phyloP scores from a whole-genome alignment of 208 protist genomes.

The Acanthamoeba lenticulata region DNA sequence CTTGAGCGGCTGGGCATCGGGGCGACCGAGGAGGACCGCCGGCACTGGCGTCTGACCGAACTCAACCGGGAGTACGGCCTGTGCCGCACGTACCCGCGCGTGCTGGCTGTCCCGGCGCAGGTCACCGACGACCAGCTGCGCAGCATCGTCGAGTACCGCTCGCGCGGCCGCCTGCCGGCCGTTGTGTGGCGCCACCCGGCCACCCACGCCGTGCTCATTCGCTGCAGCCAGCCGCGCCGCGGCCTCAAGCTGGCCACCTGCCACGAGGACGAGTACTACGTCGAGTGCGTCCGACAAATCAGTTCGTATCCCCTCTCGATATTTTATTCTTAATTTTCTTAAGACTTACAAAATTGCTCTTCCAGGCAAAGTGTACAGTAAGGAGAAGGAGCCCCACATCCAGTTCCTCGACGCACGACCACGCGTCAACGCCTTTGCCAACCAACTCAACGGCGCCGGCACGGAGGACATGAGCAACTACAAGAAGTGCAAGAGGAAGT shows the following conservation, averaged over 20 bases:
- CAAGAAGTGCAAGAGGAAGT: constrained; percentile 73
- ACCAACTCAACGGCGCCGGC: constrained; percentile 40
- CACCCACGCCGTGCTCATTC: constrained; percentile 1
- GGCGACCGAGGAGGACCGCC: background rate
- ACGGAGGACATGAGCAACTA: constrained; percentile 76
- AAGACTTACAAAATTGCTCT: too few relatives aligned
- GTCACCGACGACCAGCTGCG: constrained; percentile 83
- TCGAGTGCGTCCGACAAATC: background rate
- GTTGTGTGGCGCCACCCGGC: constrained; percentile 76
- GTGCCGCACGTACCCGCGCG: constrained; percentile 88
- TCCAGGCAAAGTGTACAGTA: background rate
- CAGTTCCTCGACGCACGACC: constrained; percentile 59
- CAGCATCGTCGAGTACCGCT: constrained; percentile 86
- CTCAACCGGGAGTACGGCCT: constrained; percentile 77
- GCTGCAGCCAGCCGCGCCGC: constrained; percentile 88
- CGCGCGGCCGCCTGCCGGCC: constrained; percentile 87
- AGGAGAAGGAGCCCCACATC: constrained; percentile 9
- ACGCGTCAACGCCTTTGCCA: constrained; percentile 48
- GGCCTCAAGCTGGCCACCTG: constrained; percentile 74
- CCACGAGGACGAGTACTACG: constrained; percentile 71
- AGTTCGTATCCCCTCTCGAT: background rate
- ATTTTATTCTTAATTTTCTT: too few relatives aligned
- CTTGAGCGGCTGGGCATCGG: constrained; percentile 69
- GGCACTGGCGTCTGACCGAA: constrained; percentile 57
- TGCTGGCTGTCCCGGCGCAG: constrained; percentile 82